A percentile compares a stretch with the other conserved stretches of the same genome.
These are phyloP conservation scores for Blastobotrys capitulatus DNA, from an alignment of 1,139 yeast genomes.

Conservation along the genomic window DNA sequence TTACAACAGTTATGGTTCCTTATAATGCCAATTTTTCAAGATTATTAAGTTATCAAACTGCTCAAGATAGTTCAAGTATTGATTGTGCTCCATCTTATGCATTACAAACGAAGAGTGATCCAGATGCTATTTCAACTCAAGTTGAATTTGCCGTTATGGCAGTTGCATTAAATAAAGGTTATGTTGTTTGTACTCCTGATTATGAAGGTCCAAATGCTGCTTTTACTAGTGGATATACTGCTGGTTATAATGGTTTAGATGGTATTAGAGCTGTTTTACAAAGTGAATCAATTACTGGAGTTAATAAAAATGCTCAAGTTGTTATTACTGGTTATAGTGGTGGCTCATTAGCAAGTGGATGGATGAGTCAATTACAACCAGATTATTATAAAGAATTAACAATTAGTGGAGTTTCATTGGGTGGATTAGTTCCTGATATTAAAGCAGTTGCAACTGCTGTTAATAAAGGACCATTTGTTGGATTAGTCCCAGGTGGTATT, in stretches of 20 bases:
- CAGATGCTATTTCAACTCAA: slow-evolving; percentile 1
- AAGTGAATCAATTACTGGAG: slow-evolving; percentile 17
- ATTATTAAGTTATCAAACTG: slow-evolving; percentile 26
- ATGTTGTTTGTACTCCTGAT: slow-evolving; percentile 19
- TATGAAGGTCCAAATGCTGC: slow-evolving; percentile 22
- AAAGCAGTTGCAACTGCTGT: slow-evolving; percentile 16
- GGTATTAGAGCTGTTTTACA: slow-evolving; percentile 20
- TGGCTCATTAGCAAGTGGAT: slow-evolving; percentile 29
- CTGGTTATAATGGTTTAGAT: slow-evolving; percentile 22
- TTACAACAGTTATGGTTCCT: slow-evolving; percentile 29
- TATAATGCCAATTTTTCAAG: slow-evolving; percentile 13
- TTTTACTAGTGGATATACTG: slow-evolving; percentile 20
- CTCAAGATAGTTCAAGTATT: slow-evolving; percentile 26
- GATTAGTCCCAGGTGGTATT: slow-evolving; percentile 27
- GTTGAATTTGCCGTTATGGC: slow-evolving; percentile 13
- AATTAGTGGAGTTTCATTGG: slow-evolving; percentile 13
- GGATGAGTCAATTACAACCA: slow-evolving; percentile 30
- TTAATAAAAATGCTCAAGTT: slow-evolving; percentile 16
- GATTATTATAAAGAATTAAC: slow-evolving; percentile 29
- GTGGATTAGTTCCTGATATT: slow-evolving; percentile 13
- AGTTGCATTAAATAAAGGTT: slow-evolving; percentile 16
- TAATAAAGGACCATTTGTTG: slow-evolving; percentile 20
- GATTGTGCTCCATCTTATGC: slow-evolving; percentile 30
- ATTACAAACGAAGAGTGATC: slow-evolving; percentile 11
- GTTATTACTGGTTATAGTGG: slow-evolving; percentile 32